Evolutionary conservation across 495 filamentous ascomycete genomes (phyloP), one percentile per base, ranked within the genome.

Genomic region (Hypoxylon cercidicola): DNA sequence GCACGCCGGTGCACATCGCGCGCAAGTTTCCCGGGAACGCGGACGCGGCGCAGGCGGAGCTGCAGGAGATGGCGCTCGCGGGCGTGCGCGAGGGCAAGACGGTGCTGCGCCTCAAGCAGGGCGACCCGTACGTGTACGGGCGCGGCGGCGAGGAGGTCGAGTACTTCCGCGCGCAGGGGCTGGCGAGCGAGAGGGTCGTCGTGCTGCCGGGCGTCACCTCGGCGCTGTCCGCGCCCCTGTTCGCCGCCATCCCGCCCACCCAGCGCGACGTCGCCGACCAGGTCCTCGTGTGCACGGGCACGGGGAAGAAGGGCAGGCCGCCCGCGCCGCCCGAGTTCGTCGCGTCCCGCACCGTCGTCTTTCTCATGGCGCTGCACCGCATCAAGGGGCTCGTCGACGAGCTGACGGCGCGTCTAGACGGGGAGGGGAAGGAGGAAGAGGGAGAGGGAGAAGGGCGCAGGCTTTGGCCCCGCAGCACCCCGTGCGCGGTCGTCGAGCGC

Each of bases 21-120:
- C 90, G 93, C 63, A 99, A 99, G 76, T 99, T 98, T 74, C 95
- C 95, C 9, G 95, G 95, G 11, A 98, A 98, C 67, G 95, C 95
- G 34, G 95, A 99, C 63, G 86, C 85, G 35, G 95, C 95, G 0
- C 96, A 99, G 73, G 88, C 91, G 60, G 95, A 99, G 74, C 86
- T 99, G 13, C 85, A 97, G n/a, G 78, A 84, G 32, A 81, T 92
- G 69, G 95, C 92, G 0, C 80, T 97, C 13, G 84, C 84, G 12
- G 90, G 87, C 10, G 78, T 94, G 18, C 79, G 84, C 34, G 82
- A 82, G 3, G 96, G 96, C 12, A 82, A 89, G 64, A 90, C 85
- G 1, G 95, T 98, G 0, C 82, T 99, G 19, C 84, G 95, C 5
- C 80, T 99, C 20, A 99, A 99, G 77, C 95, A 99, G 71, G 95